Base-by-base conservation (phyloP, 495 filamentous ascomycete genomes). In the Aspergillus funiculosus region DNA sequence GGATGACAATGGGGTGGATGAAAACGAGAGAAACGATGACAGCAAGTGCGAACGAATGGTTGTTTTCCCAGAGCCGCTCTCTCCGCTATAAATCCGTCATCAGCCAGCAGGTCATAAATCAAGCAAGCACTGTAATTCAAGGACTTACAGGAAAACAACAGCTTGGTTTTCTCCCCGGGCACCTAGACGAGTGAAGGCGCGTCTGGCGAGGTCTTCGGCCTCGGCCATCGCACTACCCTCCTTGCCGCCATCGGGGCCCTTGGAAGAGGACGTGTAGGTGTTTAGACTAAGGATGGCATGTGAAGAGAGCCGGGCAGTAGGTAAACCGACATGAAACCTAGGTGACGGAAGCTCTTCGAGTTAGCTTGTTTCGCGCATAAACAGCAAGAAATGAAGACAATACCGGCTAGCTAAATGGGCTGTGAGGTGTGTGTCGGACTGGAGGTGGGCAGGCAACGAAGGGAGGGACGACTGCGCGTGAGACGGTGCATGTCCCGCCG, bases 371-470 rank as follows among this genome's bases (percentile, higher is more conserved):
- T 20, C 13, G 15, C 19, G 1, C 2, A 11, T 41, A 13, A 38
- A 34, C 6, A 5, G 1, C 1, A 4, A 15, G 10, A 15, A 27
- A 11, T 19, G 8, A 43, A 10, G 30, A 3, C 49, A 35, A 5
- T 68, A 77, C 73, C 92, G 86, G 65, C 89, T 95, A 41, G 92
- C 92, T 19, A 98, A 77, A 67, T 98, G 92, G 22, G 90, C 87
- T 2, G 92, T 98, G 51, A 97, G 71, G 61, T 95, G 87, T 30
- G 91, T 96, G 67, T 97, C 92, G 43, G 90, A 95, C 69, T 97
- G 92, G 22, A 90, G 75, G 74, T 98, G 92, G 25, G 83, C 75
- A 24, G 92, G 92, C 42, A 98, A 70, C 20, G 88, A 81, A 22
- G 89, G 87, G 30, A 98, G 73, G 24, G 91, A 95, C 26, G 88